Base-by-base conservation (phyloP, 495 filamentous ascomycete species). In the Trichoderma virens region DNA sequence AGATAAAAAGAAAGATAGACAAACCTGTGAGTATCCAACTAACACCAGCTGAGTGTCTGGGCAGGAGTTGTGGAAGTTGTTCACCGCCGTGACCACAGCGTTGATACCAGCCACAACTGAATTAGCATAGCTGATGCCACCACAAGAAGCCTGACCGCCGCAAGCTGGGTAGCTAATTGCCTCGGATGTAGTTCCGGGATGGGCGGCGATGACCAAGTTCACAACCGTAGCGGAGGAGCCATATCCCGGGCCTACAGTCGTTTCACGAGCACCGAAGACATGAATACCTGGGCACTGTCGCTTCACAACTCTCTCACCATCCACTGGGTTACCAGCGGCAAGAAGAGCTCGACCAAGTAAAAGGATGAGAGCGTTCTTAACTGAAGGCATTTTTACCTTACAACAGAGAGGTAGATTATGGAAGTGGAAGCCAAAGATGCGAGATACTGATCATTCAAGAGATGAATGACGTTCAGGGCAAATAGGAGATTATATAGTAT, bases 251-350 rank as follows among this genome's bases (percentile, higher is more conserved):
- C 80, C 63, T 2, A 70, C 85, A 0, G 83, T 86, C 18, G 85
- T 88, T 74, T 88, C 86, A 61, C 86, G 84, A 0, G 86, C 87
- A 6, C 85, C 85, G 60, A 88, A 85, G 43, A 86, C 76, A 68
- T 88, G 86, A 32, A 87, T 72, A 34, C 73, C 67, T 6, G 82
- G 81, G 67, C 82, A 85, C 25, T 56, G 51, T 56, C 51, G 51
- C 51, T 56, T 56, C 41, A 18, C 41, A 14, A 56, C 27, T 8
- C 0, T 56, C 3, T 27, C 51, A 0, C 51, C 51, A 18, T 56
- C 25, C 11, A 28, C 51, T 31, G 23, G 25, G 51, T n/a, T 54
- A 13, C 25, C 25, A 56, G 51, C 9, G 25, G 25, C 25, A 27
- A 56, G 25, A 18, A 56, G 23, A 16, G 51, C 51, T 56, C 18